Conservation (phyloP, 2,329 filamentous ascomycete species). For the Teratosphaeria pseudoeucalypti region DNA sequence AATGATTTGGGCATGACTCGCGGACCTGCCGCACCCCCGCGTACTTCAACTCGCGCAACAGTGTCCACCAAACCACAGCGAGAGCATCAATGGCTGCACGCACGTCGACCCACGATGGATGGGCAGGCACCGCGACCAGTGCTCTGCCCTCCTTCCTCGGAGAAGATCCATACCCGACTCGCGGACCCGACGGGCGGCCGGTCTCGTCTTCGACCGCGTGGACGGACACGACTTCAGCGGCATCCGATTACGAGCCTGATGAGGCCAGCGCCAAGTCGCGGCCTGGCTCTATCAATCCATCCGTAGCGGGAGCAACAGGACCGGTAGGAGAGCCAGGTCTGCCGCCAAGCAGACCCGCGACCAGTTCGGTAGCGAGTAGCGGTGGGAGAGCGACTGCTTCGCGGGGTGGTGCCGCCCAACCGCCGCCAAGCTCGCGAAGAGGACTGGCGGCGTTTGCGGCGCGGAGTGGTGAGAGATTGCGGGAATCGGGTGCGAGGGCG, state of each 20-base stretch:
- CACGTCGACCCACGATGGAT: not conserved
- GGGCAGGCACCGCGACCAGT: not conserved
- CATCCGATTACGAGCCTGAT: constrained; percentile 2
- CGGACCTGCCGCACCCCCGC: not conserved
- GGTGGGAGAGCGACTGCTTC: constrained; percentile 25
- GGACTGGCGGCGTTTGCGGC: constrained; percentile 9
- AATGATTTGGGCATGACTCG: not conserved
- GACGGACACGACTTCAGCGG: constrained; percentile 7
- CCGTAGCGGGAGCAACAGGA: constrained; percentile 29
- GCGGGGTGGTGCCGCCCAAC: constrained; percentile 4
- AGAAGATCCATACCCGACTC: constrained; percentile 15
- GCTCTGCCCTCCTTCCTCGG: constrained; percentile 19
- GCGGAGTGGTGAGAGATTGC: constrained; percentile 3
- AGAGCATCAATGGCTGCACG: not conserved
- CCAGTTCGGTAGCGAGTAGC: constrained; percentile 2
- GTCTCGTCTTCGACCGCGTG: constrained; percentile 9
- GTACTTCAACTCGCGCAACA: not conserved
- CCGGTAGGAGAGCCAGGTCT: constrained; percentile 38
- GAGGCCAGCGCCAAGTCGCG: not conserved
- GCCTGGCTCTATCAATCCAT: not conserved
- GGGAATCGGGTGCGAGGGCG: not conserved
- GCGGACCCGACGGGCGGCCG: constrained; percentile 8
- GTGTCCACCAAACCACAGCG: not conserved
- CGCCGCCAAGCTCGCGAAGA: constrained; percentile 12
- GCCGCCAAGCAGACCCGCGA: constrained; percentile 35